Base-by-base conservation (phyloP, 768 basidiomycete genomes). In the Tricholomella constricta region DNA sequence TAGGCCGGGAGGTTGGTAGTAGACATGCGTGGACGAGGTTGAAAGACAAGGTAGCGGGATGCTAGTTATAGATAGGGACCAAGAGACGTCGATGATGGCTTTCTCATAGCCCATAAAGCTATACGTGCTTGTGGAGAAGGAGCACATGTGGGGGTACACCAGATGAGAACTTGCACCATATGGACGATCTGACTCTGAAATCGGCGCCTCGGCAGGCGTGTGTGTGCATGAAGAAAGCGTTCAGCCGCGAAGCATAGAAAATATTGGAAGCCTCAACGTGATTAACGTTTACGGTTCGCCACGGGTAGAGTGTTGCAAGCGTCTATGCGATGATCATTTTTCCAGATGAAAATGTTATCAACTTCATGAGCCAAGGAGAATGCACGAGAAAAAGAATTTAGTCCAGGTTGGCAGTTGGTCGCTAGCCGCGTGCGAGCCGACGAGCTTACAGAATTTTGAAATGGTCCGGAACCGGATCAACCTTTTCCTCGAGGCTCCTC, bases 1-100 rank as follows among this genome's bases (percentile, higher is more conserved):
- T 83, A 86, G 15, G 74, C 73, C 6, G 84, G 82, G 35, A 82
- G 78, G 57, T 74, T 79, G 41, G 75, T 69, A 35, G 81, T 76
- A 27, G 79, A 81, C 85, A 87, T 86, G 58, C 27, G 41, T 25
- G 31, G 29, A 38, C 14, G 34, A 51, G 40, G 40, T n/a, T 22
- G 15, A 20, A 36, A 23, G 12, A 22, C 12, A 35, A 29, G 17
- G 4, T 35, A 3, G 29, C 6, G 27, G 20, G 37, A 22, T 15
- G 27, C n/a, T 20, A 34, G 34, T 50, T 52, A 46, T 52, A 48
- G 42, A 37, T 41, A 35, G 22, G 44, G 38, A 49, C 49, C 23
- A 38, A 34, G 35, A 29, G 14, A 26, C 36, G 34, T 41, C 44
- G 36, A 40, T 29, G 47, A 50, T 37, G 29, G 32, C 37, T 19